A percentile compares a stretch with the other conserved stretches of the same genome.
Conservation (phyloP, 768 basidiomycete species). For the Daedalea quercina region DNA sequence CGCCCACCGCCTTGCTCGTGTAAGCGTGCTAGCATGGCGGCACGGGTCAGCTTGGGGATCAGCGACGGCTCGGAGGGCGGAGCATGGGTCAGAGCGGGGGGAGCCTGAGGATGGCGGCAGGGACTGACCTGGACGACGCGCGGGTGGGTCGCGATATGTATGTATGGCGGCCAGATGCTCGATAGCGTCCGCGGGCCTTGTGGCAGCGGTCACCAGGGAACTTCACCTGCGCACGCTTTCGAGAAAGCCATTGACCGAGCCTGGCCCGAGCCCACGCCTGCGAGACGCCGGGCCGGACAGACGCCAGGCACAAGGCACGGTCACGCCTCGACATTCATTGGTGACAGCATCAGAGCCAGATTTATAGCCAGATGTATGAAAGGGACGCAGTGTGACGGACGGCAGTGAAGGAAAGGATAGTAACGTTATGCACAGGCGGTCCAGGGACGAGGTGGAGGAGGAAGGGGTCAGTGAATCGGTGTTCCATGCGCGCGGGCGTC, state of each 20-base stretch:
- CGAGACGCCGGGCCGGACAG: not conserved
- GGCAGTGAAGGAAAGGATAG: too few relatives aligned
- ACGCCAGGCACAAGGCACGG: not conserved
- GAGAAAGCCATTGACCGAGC: not conserved
- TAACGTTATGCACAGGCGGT: too few relatives aligned
- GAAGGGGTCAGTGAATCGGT: not conserved
- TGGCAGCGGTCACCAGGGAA: not conserved
- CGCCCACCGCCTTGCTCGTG: not conserved
- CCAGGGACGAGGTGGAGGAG: not conserved
- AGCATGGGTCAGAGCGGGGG: conserved; percentile 1
- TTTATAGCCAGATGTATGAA: too few relatives aligned
- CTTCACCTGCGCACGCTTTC: not conserved
- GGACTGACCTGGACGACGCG: not conserved
- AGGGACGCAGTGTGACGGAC: too few relatives aligned
- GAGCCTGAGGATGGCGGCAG: not conserved
- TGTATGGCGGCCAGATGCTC: not conserved
- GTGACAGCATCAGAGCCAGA: too few relatives aligned
- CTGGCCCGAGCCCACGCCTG: not conserved
- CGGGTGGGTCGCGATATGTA: not conserved
- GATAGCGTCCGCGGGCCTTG: not conserved
- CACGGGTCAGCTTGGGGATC: conserved; percentile 1
- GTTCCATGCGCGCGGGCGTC: too few relatives aligned
- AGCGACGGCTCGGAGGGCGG: not conserved
- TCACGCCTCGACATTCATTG: not conserved
- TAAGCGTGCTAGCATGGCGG: not conserved